Base-by-base conservation (phyloP, 805 yeast genomes). In the Yarrowia bubula region DNA sequence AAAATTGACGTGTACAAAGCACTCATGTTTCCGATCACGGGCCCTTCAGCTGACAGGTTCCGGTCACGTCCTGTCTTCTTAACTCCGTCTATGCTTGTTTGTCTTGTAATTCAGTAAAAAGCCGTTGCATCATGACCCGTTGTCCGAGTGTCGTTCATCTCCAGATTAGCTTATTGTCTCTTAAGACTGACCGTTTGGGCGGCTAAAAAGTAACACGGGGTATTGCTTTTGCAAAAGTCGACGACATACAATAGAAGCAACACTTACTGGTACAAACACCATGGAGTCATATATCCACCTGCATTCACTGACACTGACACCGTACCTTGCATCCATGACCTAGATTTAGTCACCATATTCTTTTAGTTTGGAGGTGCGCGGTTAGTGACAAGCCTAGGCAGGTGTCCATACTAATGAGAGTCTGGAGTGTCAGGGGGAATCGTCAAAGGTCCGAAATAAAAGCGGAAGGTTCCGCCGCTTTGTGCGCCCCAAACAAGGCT, bases 331-430 rank as follows among this genome's bases (percentile, higher is more conserved):
- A 22, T 22, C 5, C 28, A 31, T 46, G 51, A 46, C 51, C 51
- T 31, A 31, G 22, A n/a, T 46, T 48, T 17, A 48, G 53, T 48
- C 53, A 48, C 53, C 53, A 11, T 35, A 35, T 11, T 10, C 38
- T 48, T 48, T 48, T 48, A 48, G 53, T 48, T 48, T 48, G 53
- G 28, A 14, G 13, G 39, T 48, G 53, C 39, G 53, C 53, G 53
- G 53, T 48, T 48, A 48, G 39, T 33, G 7, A 33, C 11, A 42
- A 8, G 47, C 5, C 28, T 22, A 8, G 44, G 5, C 28, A 17
- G 44, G 44, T 17, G 44, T 22, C 9, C 13, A 7, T 41, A 1
- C 28, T 17, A 22, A 13, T 11, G 44, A 10, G 8, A 18, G 7
- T 7, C 13, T 11, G 32, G 8, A 2, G 32, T 28, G 18, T 14